These are phyloP conservation scores for Endocladia muricata DNA, from an alignment of 31 red algal species.

Conservation along the genomic window DNA sequence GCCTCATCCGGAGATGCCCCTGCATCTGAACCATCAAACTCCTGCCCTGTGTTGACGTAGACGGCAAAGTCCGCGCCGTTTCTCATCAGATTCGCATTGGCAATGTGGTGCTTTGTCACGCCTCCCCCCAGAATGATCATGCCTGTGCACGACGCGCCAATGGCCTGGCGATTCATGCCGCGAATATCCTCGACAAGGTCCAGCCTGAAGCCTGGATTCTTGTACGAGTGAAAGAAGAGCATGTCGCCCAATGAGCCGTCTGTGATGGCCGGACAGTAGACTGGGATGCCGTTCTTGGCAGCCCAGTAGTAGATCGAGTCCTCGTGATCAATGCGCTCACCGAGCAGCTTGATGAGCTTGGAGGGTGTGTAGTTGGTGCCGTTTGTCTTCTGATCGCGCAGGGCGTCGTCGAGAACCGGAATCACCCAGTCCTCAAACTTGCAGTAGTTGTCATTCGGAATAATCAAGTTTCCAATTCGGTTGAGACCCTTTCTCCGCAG, in stretches of 20 bases:
- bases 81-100: slow-evolving; percentile 97
- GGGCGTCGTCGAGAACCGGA: slow-evolving; percentile 80
- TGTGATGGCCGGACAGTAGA: slow-evolving; percentile 97
- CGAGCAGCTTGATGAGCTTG: slow-evolving; percentile 73
- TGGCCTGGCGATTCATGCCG: slow-evolving; percentile 67
- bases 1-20: slow-evolving; percentile 96
- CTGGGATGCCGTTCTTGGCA: slow-evolving; percentile 86
- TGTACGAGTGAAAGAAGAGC: slow-evolving; percentile 96
- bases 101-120: slow-evolving; percentile 96
- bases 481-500: slow-evolving; percentile 89
- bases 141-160: slow-evolving; percentile 70
- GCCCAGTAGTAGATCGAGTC: slow-evolving; percentile 91
- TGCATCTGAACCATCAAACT: slow-evolving; percentile 95
- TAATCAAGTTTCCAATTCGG: slow-evolving; percentile 93
- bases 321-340: slow-evolving; percentile 74
- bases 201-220: slow-evolving; percentile 70
- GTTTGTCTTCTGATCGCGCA: slow-evolving; percentile 34
- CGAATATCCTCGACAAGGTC: slow-evolving; percentile 91
- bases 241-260: slow-evolving; percentile 96
- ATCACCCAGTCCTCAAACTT: slow-evolving; percentile 98
- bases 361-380: slow-evolving; percentile 67
- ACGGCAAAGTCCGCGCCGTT: slow-evolving; percentile 97
- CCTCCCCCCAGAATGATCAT: slow-evolving; percentile 94
- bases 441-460: slow-evolving; percentile 98
- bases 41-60: slow-evolving; percentile 92